A percentile compares a stretch with the other conserved stretches of the same genome.
phyloP scores from a whole-genome alignment of 2,329 filamentous ascomycete species.

The Polychaeton citri region DNA sequence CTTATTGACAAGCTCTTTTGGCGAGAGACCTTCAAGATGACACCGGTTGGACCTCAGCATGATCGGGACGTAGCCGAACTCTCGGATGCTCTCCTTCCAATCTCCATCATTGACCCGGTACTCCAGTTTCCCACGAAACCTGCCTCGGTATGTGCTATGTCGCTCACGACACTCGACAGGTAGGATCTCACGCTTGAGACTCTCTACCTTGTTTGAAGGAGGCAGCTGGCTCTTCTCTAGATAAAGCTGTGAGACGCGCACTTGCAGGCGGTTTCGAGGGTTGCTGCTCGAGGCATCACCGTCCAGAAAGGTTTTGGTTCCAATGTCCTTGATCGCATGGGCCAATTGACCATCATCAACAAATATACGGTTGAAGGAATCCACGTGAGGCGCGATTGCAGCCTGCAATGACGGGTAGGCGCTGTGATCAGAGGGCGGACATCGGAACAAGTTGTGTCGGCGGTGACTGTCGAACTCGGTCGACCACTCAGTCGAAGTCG shows the following conservation, averaged over 20 bases:
- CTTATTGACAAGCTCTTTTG: slow-evolving; percentile 64
- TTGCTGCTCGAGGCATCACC: slow-evolving; percentile 44
- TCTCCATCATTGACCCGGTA: slow-evolving; percentile 80
- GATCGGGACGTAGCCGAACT: slow-evolving; percentile 78
- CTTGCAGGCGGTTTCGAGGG: slow-evolving; percentile 54
- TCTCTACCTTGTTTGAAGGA: slow-evolving; percentile 67
- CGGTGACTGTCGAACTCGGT: slow-evolving; percentile 75
- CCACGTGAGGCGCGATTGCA: slow-evolving; percentile 82
- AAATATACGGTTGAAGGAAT: slow-evolving; percentile 90
- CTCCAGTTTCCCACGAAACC: slow-evolving; percentile 69
- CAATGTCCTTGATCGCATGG: slow-evolving; percentile 75
- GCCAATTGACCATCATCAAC: slow-evolving; percentile 58
- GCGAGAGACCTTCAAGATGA: slow-evolving; percentile 75
- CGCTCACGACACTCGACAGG: slow-evolving; percentile 91
- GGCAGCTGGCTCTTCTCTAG: slow-evolving; percentile 73
- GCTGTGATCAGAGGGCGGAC: slow-evolving; percentile 74
- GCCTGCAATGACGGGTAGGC: slow-evolving; percentile 77
- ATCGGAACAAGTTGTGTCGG: slow-evolving; percentile 75
- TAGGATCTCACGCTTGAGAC: slow-evolving; percentile 68
- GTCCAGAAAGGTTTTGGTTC: slow-evolving; percentile 75
- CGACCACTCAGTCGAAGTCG: slow-evolving; percentile 62
- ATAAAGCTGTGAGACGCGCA: slow-evolving; percentile 69
- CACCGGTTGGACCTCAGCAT: slow-evolving; percentile 90
- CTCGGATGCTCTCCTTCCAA: slow-evolving; percentile 66
- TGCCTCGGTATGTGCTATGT: slow-evolving; percentile 81